Base-by-base conservation (phyloP, 1,284 basidiomycete genomes). In the Puccinia novopanici region DNA sequence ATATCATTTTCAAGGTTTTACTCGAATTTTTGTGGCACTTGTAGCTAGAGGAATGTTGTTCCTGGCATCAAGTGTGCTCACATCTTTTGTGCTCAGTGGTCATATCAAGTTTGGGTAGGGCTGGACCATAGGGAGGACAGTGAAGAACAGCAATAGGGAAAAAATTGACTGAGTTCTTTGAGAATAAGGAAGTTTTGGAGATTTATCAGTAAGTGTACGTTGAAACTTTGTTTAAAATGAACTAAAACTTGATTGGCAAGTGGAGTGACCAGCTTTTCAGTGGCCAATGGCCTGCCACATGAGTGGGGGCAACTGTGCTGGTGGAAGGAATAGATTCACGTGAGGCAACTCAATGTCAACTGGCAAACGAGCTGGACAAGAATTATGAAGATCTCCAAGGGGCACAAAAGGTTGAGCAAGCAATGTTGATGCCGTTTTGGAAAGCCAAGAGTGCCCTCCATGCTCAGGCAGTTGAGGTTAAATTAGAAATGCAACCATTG, bases 61-160 rank as follows among this genome's bases (percentile, higher is more conserved):
- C n/a, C n/a, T n/a, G n/a, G n/a, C n/a, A n/a, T n/a, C n/a, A n/a
- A n/a, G n/a, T n/a, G n/a, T n/a, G n/a, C n/a, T n/a, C n/a, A n/a
- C n/a, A n/a, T 70, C 27, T 70, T 70, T 45, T 13, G 67, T 6
- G 13, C 24, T 3, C 67, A 70, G 24, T 70, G 67, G 67, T 4
- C 6, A 8, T 12, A 50, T 30, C 48, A 70, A 19, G 67, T 70
- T 4, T 22, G 40, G 13, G 42, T 50, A 3, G 59, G n/a, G n/a
- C n/a, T 61, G 9, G 13, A 61, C n/a, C 27, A 61, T 8, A 22
- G 42, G 4, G 17, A 42, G n/a, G n/a, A n/a, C n/a, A n/a, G n/a
- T n/a, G n/a, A n/a, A n/a, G n/a, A n/a, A n/a, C n/a, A n/a, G n/a
- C 3, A 50, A 48, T 4, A 24, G 17, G 22, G 67, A 30, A 13